Evolutionary conservation across 768 basidiomycete species (phyloP), one percentile per base, ranked within the genome.

Genomic region (Amanita rubescens): DNA sequence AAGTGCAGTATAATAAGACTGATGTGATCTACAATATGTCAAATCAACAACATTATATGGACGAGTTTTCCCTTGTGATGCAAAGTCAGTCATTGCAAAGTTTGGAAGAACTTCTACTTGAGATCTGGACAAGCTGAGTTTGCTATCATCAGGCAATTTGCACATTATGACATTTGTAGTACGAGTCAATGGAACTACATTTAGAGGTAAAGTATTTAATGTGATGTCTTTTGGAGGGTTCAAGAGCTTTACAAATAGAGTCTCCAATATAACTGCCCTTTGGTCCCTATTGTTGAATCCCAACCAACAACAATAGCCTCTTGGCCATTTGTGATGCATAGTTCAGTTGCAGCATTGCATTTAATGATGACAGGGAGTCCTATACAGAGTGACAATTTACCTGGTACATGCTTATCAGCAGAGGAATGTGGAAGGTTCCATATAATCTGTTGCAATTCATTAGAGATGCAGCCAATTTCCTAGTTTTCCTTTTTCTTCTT

Each of bases 321-420:
- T 53, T 69, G 67, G 2, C 69, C 71, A 50, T 67, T 69, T 1
- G 68, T 70, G 4, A 71, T 69, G 45, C 65, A 62, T n/a, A 68
- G 50, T 33, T 68, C 65, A 24, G 65, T 68, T 1, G 61, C 62
- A 35, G 58, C 49, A 57, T 69, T 69, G 34, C 58, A 53, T 17
- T 57, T 38, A 11, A 68, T 56, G 46, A 67, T 62, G 4, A 69
- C 58, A 53, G 71, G 72, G 52, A 70, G 57, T 0, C 67, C 68
- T 34, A 61, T 20, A 57, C 67, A 68, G 11, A 70, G 34, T 1
- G 59, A 55, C 1, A 75, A 53, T 37, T 67, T 65, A 2, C 61
- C 65, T 22, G 69, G 44, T 38, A 57, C 32, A 17, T 37, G 32
- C 42, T 48, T 42, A 33, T n/a, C n/a, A n/a, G n/a, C n/a, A n/a